Conservation (phyloP, 768 basidiomycete genomes). For the Multifurca ochricompacta region DNA sequence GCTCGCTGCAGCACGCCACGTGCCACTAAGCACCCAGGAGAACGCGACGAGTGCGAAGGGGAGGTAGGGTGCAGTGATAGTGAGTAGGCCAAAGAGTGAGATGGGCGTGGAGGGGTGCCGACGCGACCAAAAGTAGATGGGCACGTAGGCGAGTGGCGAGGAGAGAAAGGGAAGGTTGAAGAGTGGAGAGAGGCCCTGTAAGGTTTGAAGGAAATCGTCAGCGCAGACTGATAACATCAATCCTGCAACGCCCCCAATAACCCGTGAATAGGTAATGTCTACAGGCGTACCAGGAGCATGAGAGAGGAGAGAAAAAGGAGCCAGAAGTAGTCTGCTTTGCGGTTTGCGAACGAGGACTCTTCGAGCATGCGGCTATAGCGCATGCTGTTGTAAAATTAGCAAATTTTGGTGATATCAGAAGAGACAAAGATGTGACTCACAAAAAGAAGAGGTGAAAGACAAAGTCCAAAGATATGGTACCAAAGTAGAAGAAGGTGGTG, state of each 20-base stretch:
- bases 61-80: constrained; percentile 92
- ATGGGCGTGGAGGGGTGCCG: constrained; percentile 94
- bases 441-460: constrained; percentile 99
- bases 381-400: constrained; percentile 53
- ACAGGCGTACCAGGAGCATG: constrained; percentile 69
- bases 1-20: constrained; percentile 75
- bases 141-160: constrained; percentile 85
- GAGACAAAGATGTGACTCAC: constrained; percentile 40
- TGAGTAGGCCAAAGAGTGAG: constrained; percentile 89
- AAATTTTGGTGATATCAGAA: neutral
- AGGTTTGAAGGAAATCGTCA: neutral
- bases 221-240: too few relatives aligned
- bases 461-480: constrained; percentile 86
- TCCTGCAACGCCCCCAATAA: too few relatives aligned
- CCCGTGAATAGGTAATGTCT: too few relatives aligned
- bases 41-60: constrained; percentile 87
- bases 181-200: constrained; percentile 71
- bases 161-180: constrained; percentile 92
- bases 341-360: constrained; percentile 90
- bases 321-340: constrained; percentile 93
- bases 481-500: constrained; percentile 96
- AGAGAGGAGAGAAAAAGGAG: constrained; percentile 74
- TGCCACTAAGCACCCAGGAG: constrained; percentile 75
- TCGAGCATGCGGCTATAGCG: constrained; percentile 95
- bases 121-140: constrained; percentile 96